Base-by-base conservation (phyloP, 768 basidiomycete genomes). In the Suillus plorans region DNA sequence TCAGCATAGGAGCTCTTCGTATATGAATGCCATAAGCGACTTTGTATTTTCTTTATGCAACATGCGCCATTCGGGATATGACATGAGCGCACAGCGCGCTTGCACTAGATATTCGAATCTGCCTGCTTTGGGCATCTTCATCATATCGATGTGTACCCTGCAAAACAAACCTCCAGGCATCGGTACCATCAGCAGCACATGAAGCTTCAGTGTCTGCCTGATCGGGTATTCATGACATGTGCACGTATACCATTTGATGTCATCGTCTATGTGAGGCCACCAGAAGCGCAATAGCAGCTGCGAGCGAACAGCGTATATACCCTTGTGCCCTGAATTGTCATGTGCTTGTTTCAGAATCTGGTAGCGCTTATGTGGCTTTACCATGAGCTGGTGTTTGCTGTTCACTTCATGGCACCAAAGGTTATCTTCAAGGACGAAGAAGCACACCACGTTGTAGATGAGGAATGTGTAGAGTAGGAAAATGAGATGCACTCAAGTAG, bases 381-480 rank as follows among this genome's bases (percentile, higher is more conserved):
- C 16, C 3, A 42, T 6, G 1, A 42, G 1, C 16, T 42, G 16
- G 6, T 42, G 42, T 7, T 18, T 42, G 3, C 28, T 3, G 3
- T 28, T 28, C 2, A 5, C 42, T 10, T 42, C 6, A 1, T 0
- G 6, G 6, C 28, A 5, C 16, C 42, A 42, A 0, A 42, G 42
- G 16, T 42, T 42, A 2, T 4, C 42, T 6, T 42, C 16, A 2
- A 28, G 28, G 0, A 41, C 39, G 5, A 44, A 44, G 5, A 6
- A 44, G 42, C 18, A 7, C 0, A 5, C 3, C 28, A 28, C 3
- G 7, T 18, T 0, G 4, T 42, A 1, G 0, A 42, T 1, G 72
- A 1, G 77, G 2, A 28, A 28, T 28, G 25, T 28, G 2, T 28
- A 28, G 2, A n/a, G n/a, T n/a, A n/a, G n/a, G n/a, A n/a, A n/a